phyloP scores from a whole-genome alignment of 2,329 filamentous ascomycete genomes.

The Pezicula neosporulosa region DNA sequence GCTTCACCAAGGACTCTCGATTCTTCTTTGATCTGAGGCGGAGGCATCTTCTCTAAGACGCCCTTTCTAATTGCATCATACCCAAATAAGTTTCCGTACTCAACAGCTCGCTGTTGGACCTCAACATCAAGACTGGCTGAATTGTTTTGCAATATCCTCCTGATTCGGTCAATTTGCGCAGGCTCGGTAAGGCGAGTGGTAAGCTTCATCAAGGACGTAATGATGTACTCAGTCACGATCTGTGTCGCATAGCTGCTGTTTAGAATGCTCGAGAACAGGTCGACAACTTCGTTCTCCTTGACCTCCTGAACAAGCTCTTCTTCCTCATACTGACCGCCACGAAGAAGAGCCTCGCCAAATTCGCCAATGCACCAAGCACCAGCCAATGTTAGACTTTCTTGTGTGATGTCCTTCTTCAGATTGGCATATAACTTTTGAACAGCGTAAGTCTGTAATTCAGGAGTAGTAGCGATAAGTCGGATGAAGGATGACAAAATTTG shows the following conservation, averaged over 20 bases:
- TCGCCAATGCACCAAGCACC: constrained; percentile 98
- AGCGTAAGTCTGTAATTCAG: constrained; percentile 92
- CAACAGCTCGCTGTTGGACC: constrained; percentile 91
- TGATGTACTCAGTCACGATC: constrained; percentile 90
- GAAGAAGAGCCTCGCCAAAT: constrained; percentile 86
- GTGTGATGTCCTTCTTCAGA: constrained; percentile 93
- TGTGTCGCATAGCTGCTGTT: constrained; percentile 94
- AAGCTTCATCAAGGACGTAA: constrained; percentile 91
- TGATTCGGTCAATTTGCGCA: constrained; percentile 81
- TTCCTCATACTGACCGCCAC: constrained; percentile 88
- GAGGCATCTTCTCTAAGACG: constrained; percentile 95
- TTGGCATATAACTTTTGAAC: constrained; percentile 91
- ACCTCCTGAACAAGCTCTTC: constrained; percentile 81
- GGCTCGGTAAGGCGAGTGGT: constrained; percentile 82
- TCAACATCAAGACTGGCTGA: constrained; percentile 91
- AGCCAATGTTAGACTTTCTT: constrained; percentile 90
- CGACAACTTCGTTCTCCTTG: constrained; percentile 84
- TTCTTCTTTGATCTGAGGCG: constrained; percentile 94
- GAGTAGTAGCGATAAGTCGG: constrained; percentile 88
- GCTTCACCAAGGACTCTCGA: constrained; percentile 86
- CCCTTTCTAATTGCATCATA: constrained; percentile 84
- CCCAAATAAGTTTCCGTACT: constrained; percentile 92
- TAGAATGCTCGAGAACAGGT: constrained; percentile 87
- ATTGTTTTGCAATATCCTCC: constrained; percentile 71
- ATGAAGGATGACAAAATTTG: constrained; percentile 97